These are phyloP conservation scores for Candida bentonensis DNA, from an alignment of 805 yeast species.

Conservation along the genomic window DNA sequence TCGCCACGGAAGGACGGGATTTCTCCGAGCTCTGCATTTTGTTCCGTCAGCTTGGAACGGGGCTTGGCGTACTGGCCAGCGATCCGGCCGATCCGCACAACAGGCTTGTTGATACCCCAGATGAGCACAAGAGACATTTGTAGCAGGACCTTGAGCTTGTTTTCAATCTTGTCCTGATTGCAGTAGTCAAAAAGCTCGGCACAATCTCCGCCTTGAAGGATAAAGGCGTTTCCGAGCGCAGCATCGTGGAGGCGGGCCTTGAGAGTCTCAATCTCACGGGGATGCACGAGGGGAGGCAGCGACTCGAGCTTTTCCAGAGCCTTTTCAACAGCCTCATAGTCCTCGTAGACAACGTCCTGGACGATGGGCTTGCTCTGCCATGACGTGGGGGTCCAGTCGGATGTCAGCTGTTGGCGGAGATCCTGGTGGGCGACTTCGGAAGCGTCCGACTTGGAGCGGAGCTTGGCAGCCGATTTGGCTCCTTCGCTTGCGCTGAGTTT, in stretches of 20 bases:
- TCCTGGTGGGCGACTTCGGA: slow-evolving; percentile 4
- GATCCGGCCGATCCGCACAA: slow-evolving; percentile 28
- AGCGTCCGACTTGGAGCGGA: slow-evolving; percentile 23
- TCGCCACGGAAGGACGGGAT: slow-evolving; percentile 30
- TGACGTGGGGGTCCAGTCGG: slow-evolving; percentile 26
- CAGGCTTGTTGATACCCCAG: slow-evolving; percentile 29
- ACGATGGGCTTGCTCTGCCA: slow-evolving; percentile 30
- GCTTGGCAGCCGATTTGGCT: slow-evolving; percentile 25
- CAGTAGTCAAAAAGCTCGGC: slow-evolving; percentile 32
- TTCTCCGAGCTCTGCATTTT: slow-evolving; percentile 24
- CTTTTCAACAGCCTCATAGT: slow-evolving; percentile 22
- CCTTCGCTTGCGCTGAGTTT: slow-evolving; percentile 22
- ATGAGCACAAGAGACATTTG: slow-evolving; percentile 31
- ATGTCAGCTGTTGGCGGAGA: slow-evolving; percentile 7
- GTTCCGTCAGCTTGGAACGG: slow-evolving; percentile 28
- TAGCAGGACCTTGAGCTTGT: slow-evolving; percentile 26
- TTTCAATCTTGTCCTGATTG: slow-evolving; percentile 25
- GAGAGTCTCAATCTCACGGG: slow-evolving; percentile 23
- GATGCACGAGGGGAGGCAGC: slow-evolving; percentile 29
- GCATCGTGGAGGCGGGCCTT: slow-evolving; percentile 24
- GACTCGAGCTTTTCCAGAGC: slow-evolving; percentile 28
- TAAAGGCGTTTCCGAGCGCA: slow-evolving; percentile 29
- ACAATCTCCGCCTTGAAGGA: slow-evolving; percentile 32
- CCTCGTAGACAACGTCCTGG: slow-evolving; percentile 30
- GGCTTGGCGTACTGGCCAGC: slow-evolving; percentile 34